Evolutionary conservation across 2,329 filamentous ascomycete genomes (phyloP), one percentile per base, ranked within the genome.

Genomic region (Polychaeton citri): DNA sequence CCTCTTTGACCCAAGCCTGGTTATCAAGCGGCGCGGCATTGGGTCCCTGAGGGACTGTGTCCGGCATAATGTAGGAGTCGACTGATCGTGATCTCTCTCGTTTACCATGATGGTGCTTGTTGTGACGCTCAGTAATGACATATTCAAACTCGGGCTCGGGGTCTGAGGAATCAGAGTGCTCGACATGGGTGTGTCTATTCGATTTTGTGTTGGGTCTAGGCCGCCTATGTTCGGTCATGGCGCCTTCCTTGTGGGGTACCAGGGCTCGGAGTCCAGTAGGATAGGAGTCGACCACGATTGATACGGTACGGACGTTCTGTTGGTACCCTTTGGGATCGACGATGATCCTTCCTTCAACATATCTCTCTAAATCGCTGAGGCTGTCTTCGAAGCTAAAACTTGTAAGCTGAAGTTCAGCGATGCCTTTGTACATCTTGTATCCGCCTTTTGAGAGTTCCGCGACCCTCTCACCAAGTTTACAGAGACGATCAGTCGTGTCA

Each of bases 1-100:
- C 32, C 7, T 34, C 30, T 33, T 41, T 32, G 2, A 39, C 43
- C 43, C 43, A 45, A 5, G 34, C 35, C 24, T 43, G 39, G 15
- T 28, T 30, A 30, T 39, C 24, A 30, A 32, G 12, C n/a, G n/a
- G n/a, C n/a, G n/a, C n/a, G n/a, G n/a, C n/a, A n/a, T n/a, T n/a
- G n/a, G n/a, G n/a, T n/a, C n/a, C n/a, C n/a, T n/a, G n/a, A n/a
- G n/a, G n/a, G n/a, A n/a, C n/a, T n/a, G n/a, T n/a, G n/a, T n/a
- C n/a, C n/a, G n/a, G n/a, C n/a, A n/a, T n/a, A n/a, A n/a, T n/a
- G n/a, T n/a, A n/a, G n/a, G n/a, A n/a, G n/a, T n/a, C n/a, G n/a
- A n/a, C n/a, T n/a, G n/a, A n/a, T n/a, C n/a, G n/a, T n/a, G n/a
- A n/a, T n/a, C n/a, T n/a, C n/a, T n/a, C n/a, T n/a, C n/a, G n/a